phyloP scores from a whole-genome alignment of 2,329 filamentous ascomycete species.

The Lasiodiplodia sp. region DNA sequence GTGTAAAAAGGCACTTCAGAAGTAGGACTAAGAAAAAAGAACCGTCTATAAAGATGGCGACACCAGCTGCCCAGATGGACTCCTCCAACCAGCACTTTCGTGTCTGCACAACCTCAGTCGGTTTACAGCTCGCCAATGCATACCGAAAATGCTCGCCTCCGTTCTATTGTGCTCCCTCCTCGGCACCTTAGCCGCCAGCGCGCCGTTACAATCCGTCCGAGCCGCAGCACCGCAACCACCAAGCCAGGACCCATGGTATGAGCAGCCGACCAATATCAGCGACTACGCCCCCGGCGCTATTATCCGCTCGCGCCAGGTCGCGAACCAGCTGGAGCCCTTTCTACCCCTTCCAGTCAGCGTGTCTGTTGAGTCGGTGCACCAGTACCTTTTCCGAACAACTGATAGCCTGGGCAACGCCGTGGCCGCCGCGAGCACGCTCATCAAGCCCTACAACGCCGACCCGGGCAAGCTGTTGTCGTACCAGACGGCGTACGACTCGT shows the following conservation, averaged over 20 bases:
- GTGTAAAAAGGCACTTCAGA: too few relatives aligned
- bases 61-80: too few relatives aligned
- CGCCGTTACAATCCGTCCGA: too few relatives aligned
- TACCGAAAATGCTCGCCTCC: too few relatives aligned
- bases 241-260: constrained; percentile 33
- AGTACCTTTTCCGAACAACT: constrained; percentile 35
- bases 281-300: constrained; percentile 31
- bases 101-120: too few relatives aligned
- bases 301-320: constrained; percentile 32
- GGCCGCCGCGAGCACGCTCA: constrained; percentile 34
- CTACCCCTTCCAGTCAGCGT: constrained; percentile 6
- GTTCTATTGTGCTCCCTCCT: too few relatives aligned
- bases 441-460: constrained; percentile 28
- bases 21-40: too few relatives aligned
- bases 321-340: constrained; percentile 27
- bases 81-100: too few relatives aligned
- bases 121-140: too few relatives aligned
- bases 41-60: too few relatives aligned
- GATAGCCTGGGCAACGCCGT: constrained; percentile 32
- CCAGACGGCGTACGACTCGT: constrained; percentile 35
- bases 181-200: too few relatives aligned
- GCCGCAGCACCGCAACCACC: neutral
- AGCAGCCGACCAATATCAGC: constrained; percentile 31
- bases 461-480: constrained; percentile 33
- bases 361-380: constrained; percentile 27